phyloP scores from a whole-genome alignment of 352 stramenopile species.

The Phytophthora constricta region DNA sequence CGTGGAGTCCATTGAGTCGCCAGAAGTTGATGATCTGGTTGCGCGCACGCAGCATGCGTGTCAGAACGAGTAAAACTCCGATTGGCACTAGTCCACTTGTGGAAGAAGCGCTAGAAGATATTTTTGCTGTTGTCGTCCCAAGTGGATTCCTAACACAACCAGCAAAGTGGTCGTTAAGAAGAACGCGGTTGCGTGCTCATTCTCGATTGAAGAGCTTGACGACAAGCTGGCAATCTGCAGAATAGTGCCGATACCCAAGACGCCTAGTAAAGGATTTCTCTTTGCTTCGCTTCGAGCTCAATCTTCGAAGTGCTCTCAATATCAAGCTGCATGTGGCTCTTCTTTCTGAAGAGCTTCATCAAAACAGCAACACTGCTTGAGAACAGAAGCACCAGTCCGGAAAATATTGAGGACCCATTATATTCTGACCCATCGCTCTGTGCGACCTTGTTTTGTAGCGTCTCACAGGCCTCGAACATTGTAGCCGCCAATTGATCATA shows the following conservation, averaged over 20 bases:
- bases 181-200: conserved; percentile 87
- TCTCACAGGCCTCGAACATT: conserved; percentile 47
- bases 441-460: conserved; percentile 57
- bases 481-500: conserved; percentile 12
- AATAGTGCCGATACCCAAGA: conserved; percentile 30
- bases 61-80: conserved; percentile 43
- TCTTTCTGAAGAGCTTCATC: conserved; percentile 12
- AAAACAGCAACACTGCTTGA: conserved; percentile 27
- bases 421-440: conserved; percentile 85
- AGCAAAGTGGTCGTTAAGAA: conserved; percentile 73
- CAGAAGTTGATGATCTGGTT: conserved; percentile 92
- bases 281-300: background rate
- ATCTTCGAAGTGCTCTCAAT: conserved; percentile 7
- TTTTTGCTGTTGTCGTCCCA: conserved; percentile 28
- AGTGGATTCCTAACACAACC: conserved; percentile 16
- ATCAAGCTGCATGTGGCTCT: background rate
- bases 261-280: background rate
- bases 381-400: conserved; percentile 49
- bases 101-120: background rate
- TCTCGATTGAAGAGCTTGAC: conserved; percentile 90
- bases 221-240: conserved; percentile 70
- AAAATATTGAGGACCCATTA: conserved; percentile 44
- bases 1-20: conserved; percentile 63
- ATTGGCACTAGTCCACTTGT: conserved; percentile 27
- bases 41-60: conserved; percentile 70